phyloP scores from a whole-genome alignment of 2,329 filamentous ascomycete species.

The Pyrenochaeta sp. region DNA sequence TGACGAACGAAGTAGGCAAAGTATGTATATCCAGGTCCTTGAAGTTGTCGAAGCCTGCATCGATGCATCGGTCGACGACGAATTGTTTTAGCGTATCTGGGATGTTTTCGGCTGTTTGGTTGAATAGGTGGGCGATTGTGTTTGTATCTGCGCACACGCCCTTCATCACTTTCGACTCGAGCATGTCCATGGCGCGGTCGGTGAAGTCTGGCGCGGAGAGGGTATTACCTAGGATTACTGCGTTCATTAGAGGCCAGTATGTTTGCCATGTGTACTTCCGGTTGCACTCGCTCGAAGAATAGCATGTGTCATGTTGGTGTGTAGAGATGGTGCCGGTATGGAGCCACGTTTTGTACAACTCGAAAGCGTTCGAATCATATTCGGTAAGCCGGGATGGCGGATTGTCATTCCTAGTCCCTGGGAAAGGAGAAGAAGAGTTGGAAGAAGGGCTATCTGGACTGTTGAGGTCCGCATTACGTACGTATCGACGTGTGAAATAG shows the following conservation, averaged over 20 bases:
- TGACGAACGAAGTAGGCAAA: slow-evolving; percentile 7
- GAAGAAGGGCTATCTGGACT: background rate
- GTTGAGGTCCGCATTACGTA: background rate
- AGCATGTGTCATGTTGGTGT: background rate
- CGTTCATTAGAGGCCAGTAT: slow-evolving; percentile 25
- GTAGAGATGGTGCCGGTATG: slow-evolving; percentile 4
- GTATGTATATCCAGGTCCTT: background rate
- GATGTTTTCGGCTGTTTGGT: background rate
- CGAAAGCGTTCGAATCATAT: background rate
- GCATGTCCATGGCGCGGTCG: slow-evolving; percentile 22
- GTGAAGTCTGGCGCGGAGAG: slow-evolving; percentile 19
- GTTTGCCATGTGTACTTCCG: slow-evolving; percentile 15
- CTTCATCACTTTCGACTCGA: slow-evolving; percentile 9
- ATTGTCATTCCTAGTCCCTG: background rate
- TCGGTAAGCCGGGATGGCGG: background rate
- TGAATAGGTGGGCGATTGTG: slow-evolving; percentile 27
- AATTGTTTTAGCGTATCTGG: slow-evolving; percentile 15
- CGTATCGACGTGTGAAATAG: background rate
- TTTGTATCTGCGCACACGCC: slow-evolving; percentile 9
- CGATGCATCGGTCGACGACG: slow-evolving; percentile 22
- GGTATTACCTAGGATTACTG: slow-evolving; percentile 19
- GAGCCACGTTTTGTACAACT: slow-evolving; percentile 8
- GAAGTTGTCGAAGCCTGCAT: background rate
- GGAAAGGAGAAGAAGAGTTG: background rate
- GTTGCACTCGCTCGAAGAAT: background rate